Percentiles rank a stretch among this genome's conserved stretches.
These are phyloP conservation scores for Exophiala dermatitidis DNA, from an alignment of 2,329 filamentous ascomycete species.

Conservation along the genomic window DNA sequence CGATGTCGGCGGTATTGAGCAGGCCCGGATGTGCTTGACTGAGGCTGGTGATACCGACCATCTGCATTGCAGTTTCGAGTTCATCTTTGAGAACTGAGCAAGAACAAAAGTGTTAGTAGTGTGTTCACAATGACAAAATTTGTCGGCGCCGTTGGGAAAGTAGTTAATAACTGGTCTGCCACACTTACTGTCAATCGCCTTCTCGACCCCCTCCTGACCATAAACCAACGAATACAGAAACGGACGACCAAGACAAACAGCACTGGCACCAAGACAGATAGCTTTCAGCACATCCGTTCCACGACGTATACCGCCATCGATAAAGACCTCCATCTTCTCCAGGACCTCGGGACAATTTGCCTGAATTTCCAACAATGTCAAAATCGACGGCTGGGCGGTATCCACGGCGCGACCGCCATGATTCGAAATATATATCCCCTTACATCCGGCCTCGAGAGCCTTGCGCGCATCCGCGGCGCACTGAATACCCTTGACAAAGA, in stretches of 20 bases:
- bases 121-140: background rate
- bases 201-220: slow-evolving; percentile 48
- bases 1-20: slow-evolving; percentile 35
- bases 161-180: background rate
- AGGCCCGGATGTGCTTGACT: slow-evolving; percentile 38
- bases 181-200: slow-evolving; percentile 36
- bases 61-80: slow-evolving; percentile 42
- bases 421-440: slow-evolving; percentile 52
- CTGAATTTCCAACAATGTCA: slow-evolving; percentile 48
- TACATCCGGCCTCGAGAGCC: slow-evolving; percentile 44
- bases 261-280: slow-evolving; percentile 47
- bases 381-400: slow-evolving; percentile 43
- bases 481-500: slow-evolving; percentile 54
- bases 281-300: slow-evolving; percentile 51
- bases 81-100: slow-evolving; percentile 31
- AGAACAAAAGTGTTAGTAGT: background rate
- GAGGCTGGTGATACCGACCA: slow-evolving; percentile 39
- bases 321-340: slow-evolving; percentile 44
- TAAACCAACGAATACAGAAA: slow-evolving; percentile 47
- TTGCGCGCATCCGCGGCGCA: slow-evolving; percentile 49
- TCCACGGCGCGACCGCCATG: slow-evolving; percentile 53
- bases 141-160: background rate
- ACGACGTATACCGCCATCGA: slow-evolving; percentile 49
- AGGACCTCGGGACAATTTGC: slow-evolving; percentile 45
- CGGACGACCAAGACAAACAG: slow-evolving; percentile 48